Evolutionary conservation across 106 monocot species (phyloP).

Genomic region (Dioscorea alata): DNA sequence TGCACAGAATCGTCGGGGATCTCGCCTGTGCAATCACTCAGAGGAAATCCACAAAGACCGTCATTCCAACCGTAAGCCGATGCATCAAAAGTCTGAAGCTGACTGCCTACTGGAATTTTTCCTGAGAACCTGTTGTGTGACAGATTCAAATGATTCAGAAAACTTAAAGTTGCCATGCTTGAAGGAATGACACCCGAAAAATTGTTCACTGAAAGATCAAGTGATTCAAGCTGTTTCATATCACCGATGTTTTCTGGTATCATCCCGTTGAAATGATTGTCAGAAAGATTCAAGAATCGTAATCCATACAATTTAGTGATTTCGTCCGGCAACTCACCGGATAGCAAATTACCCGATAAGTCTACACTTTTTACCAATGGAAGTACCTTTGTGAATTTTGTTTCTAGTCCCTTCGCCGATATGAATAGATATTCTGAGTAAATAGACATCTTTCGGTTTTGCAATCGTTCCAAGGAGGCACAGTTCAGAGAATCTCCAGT

Average conservation of each 20-base stretch:
- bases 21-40: neutral
- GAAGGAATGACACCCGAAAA: neutral
- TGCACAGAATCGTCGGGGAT: neutral
- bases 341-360: conserved; percentile 6
- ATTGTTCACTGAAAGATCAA: neutral
- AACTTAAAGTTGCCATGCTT: neutral
- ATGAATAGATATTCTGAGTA: neutral
- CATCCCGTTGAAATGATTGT: neutral
- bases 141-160: conserved; percentile 17
- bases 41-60: conserved; percentile 21
- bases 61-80: conserved; percentile 24
- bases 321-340: neutral
- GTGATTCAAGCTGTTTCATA: neutral
- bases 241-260: neutral
- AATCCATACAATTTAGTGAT: neutral
- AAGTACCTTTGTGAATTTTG: neutral
- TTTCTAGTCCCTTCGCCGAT: neutral
- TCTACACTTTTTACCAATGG: neutral
- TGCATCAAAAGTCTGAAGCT: conserved; percentile 11
- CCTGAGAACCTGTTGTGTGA: conserved; percentile 27
- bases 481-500: too few relatives aligned
- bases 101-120: conserved; percentile 22
- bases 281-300: neutral
- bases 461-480: too few relatives aligned
- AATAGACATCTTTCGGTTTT: too few relatives aligned